Conservation (phyloP, 805 yeast genomes). For the Ogataea neopini region DNA sequence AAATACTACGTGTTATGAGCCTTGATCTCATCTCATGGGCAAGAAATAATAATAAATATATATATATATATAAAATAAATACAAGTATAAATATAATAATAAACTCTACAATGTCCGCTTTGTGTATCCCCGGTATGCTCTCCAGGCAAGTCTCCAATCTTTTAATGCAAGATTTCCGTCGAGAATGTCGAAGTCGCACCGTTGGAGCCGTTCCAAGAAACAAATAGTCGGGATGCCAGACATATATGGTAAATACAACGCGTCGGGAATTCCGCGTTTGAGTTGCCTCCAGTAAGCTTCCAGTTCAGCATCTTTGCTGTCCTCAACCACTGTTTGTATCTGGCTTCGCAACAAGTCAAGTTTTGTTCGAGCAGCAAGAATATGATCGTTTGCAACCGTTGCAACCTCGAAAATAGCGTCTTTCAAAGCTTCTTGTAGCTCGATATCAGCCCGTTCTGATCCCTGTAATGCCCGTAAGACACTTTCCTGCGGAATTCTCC, state of each 20-base stretch:
- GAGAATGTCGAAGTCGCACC: slow-evolving; percentile 62
- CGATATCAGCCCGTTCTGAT: slow-evolving; percentile 34
- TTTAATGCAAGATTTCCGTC: slow-evolving; percentile 43
- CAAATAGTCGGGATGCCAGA: slow-evolving; percentile 62
- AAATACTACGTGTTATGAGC: not conserved
- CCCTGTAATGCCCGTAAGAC: slow-evolving; percentile 51
- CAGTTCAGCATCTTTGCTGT: slow-evolving; percentile 17
- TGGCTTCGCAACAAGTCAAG: slow-evolving; percentile 40
- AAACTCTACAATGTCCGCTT: not conserved
- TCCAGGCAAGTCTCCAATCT: slow-evolving; percentile 70
- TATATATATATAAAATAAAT: not conserved
- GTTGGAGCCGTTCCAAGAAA: slow-evolving; percentile 61
- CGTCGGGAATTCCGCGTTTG: slow-evolving; percentile 57
- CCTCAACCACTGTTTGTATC: slow-evolving; percentile 35
- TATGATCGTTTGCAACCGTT: slow-evolving; percentile 76
- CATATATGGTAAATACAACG: slow-evolving; percentile 68
- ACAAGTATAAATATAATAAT: not conserved
- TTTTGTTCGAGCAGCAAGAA: slow-evolving; percentile 65
- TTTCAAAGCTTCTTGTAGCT: slow-evolving; percentile 39
- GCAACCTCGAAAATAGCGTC: slow-evolving; percentile 71
- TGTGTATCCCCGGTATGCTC: slow-evolving; percentile 48
- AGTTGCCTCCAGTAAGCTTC: slow-evolving; percentile 34
- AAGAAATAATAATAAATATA: not conserved
- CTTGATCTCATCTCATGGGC: not conserved
- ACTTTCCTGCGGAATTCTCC: slow-evolving; percentile 63